phyloP scores from a whole-genome alignment of 2,329 filamentous ascomycete species.

The Albophoma yamanashiensis region DNA sequence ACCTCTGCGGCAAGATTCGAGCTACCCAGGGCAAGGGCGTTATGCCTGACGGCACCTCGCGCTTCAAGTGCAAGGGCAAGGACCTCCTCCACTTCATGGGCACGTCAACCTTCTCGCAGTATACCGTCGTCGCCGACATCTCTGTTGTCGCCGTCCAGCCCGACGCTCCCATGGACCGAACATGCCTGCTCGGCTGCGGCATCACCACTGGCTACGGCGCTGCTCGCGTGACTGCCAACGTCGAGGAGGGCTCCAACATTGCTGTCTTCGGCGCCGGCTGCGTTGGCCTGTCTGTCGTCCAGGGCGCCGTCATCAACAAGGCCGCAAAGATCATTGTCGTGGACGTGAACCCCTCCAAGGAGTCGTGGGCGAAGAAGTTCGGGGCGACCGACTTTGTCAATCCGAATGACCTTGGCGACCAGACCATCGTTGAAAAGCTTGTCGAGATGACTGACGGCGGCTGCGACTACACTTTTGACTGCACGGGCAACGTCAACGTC shows the following conservation, averaged over 20 bases:
- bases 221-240: constrained; percentile 81
- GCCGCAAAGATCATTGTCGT: constrained; percentile 67
- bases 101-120: constrained; percentile 96
- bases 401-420: constrained; percentile 65
- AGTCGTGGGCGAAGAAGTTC: constrained; percentile 88
- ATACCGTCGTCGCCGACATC: constrained; percentile 97
- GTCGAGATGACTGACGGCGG: constrained; percentile 97
- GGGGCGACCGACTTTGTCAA: constrained; percentile 97
- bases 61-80: constrained; percentile 92
- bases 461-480: constrained; percentile 98
- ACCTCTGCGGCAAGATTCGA: constrained; percentile 97
- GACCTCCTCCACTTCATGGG: constrained; percentile 98
- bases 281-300: constrained; percentile 89
- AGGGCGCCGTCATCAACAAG: constrained; percentile 80
- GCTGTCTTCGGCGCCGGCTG: constrained; percentile 94
- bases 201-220: constrained; percentile 98
- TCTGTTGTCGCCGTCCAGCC: constrained; percentile 89
- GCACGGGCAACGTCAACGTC: constrained; percentile 91
- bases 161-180: constrained; percentile 89
- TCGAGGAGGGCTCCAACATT: constrained; percentile 81
- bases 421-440: constrained; percentile 83
- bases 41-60: constrained; percentile 93
- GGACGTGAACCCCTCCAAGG: constrained; percentile 76
- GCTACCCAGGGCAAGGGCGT: constrained; percentile 91
- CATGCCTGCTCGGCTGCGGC: constrained; percentile 91